A percentile compares a stretch with the other conserved stretches of the same genome.
These are phyloP conservation scores for Chloranthus sessilifolius DNA, from an alignment of 164 flowering plant genomes.

Conservation along the genomic window DNA sequence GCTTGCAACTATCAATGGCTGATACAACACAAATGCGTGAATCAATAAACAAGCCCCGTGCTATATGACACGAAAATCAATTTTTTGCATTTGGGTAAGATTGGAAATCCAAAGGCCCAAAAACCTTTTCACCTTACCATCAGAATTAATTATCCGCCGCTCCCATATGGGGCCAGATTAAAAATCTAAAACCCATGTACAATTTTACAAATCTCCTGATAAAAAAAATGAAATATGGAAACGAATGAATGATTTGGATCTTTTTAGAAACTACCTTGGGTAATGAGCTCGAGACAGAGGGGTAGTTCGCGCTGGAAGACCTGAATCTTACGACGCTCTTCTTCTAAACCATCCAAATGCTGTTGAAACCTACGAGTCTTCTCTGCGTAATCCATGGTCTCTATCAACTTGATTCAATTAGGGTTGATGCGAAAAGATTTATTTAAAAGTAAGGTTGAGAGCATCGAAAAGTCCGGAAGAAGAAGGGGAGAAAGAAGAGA, in stretches of 20 bases:
- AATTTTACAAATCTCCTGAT: too few relatives aligned
- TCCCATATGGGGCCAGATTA: too few relatives aligned
- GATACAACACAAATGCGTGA: background rate
- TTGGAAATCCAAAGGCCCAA: too few relatives aligned
- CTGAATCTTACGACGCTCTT: conserved; percentile 66
- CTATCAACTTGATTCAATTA: background rate
- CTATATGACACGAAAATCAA: too few relatives aligned
- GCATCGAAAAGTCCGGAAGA: conserved; percentile 33
- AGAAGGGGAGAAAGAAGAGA: conserved; percentile 5
- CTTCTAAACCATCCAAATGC: conserved; percentile 56
- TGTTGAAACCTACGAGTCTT: conserved; percentile 37
- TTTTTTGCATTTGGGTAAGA: too few relatives aligned
- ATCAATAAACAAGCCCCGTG: too few relatives aligned
- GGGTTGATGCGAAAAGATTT: background rate
- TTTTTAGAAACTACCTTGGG: conserved; percentile 81
- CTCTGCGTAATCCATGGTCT: conserved; percentile 23
- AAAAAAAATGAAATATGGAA: too few relatives aligned
- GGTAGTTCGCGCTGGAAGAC: conserved; percentile 88
- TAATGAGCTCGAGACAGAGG: conserved; percentile 71
- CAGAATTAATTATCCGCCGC: too few relatives aligned
- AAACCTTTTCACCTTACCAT: too few relatives aligned
- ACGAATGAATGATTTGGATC: too few relatives aligned
- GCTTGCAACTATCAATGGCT: conserved; percentile 15
- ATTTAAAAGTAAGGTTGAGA: background rate
- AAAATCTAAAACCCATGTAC: too few relatives aligned